A percentile compares a stretch with the other conserved stretches of the same genome.
phyloP scores from a whole-genome alignment of 179 eudicot species.

The Corrigiola litoralis region DNA sequence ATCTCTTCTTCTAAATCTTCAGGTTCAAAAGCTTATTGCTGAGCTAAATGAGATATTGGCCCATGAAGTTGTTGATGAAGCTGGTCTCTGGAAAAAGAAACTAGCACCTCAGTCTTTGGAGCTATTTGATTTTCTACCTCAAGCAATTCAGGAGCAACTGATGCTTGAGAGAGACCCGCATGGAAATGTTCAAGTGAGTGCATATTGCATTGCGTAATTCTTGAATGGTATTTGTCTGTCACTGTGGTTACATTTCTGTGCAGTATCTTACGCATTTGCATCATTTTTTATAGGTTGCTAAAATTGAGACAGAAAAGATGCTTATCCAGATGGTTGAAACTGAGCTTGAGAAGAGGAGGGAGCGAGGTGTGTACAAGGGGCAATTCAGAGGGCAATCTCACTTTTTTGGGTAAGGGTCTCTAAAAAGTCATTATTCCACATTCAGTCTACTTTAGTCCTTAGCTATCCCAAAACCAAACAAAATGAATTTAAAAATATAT shows the following conservation, averaged over 20 bases:
- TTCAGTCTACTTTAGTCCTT: too few species aligned
- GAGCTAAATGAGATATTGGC: conserved; percentile 95
- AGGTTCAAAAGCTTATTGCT: conserved; percentile 94
- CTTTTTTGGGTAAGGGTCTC: conserved; percentile 70
- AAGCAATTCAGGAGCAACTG: conserved; percentile 82
- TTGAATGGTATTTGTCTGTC: neutral
- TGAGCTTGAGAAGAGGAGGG: conserved; percentile 76
- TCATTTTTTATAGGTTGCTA: conserved; percentile 63
- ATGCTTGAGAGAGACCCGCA: conserved; percentile 98
- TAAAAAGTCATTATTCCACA: neutral
- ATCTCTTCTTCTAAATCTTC: conserved; percentile 24
- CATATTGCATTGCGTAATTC: neutral
- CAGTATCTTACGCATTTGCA: neutral
- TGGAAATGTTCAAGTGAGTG: conserved; percentile 85
- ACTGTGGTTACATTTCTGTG: neutral
- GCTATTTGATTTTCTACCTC: conserved; percentile 75
- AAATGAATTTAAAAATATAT: too few species aligned
- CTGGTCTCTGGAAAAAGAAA: conserved; percentile 80
- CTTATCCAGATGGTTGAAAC: conserved; percentile 98
- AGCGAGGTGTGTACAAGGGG: conserved; percentile 49
- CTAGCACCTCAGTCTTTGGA: conserved; percentile 52
- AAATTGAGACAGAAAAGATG: conserved; percentile 98
- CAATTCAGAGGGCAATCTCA: conserved; percentile 92
- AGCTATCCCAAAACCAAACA: too few species aligned
- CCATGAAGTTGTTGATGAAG: conserved; percentile 73